Evolutionary conservation across 805 yeast species (phyloP).

Genomic region (Suhomyces xylopsoci): DNA sequence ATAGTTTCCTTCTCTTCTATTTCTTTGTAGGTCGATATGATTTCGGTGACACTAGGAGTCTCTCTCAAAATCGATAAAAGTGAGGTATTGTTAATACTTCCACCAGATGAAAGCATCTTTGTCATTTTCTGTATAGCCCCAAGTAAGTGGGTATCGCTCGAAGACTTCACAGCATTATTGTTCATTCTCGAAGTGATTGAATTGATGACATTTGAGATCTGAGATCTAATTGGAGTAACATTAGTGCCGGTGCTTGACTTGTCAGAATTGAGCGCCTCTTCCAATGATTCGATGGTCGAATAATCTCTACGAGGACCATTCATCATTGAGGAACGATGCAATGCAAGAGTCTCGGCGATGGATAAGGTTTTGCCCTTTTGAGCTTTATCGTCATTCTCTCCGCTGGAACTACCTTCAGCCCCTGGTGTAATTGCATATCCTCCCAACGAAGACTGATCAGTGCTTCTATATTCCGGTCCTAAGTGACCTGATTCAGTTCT

Average conservation of each 20-base stretch:
- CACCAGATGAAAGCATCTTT: slow-evolving; percentile 20
- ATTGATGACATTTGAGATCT: slow-evolving; percentile 30
- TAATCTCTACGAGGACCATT: slow-evolving; percentile 26
- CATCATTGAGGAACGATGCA: slow-evolving; percentile 47
- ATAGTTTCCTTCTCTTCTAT: slow-evolving; percentile 21
- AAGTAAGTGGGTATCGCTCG: slow-evolving; percentile 25
- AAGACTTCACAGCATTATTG: slow-evolving; percentile 14
- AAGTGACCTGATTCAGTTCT: neutral
- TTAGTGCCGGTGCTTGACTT: neutral
- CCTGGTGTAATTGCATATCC: neutral
- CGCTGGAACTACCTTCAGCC: no score
- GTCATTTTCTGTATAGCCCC: slow-evolving; percentile 42
- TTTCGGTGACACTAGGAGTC: slow-evolving; percentile 16
- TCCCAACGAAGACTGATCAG: neutral
- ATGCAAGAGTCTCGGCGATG: slow-evolving; percentile 59
- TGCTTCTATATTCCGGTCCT: neutral
- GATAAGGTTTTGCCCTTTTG: slow-evolving; percentile 32
- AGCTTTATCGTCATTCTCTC: neutral
- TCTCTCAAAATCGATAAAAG: slow-evolving; percentile 11
- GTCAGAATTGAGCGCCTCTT: slow-evolving; percentile 20
- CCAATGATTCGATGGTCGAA: slow-evolving; percentile 25
- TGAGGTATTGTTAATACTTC: slow-evolving; percentile 4
- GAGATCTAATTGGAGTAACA: slow-evolving; percentile 21
- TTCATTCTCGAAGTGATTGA: slow-evolving; percentile 31
- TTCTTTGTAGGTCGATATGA: slow-evolving; percentile 20